Evolutionary conservation across 495 filamentous ascomycete species (phyloP).

Genomic region (Daldinia bambusicola): DNA sequence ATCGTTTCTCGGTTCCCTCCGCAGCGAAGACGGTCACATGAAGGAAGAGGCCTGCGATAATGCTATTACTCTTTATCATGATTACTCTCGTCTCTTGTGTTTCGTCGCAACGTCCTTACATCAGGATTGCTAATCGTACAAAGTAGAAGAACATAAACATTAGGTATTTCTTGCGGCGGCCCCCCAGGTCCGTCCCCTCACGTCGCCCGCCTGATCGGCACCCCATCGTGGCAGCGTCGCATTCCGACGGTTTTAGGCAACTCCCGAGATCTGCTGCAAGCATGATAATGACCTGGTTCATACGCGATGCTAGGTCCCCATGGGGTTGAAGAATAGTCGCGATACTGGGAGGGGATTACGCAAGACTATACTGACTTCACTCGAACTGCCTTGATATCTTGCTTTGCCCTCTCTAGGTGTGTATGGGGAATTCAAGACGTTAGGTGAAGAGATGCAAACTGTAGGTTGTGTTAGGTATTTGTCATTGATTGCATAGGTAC

Average conservation of each 20-base stretch:
- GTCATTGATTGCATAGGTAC: background rate
- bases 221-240: slow-evolving; percentile 28
- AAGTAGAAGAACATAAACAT: background rate
- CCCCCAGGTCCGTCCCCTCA: slow-evolving; percentile 33
- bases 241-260: slow-evolving; percentile 39
- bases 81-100: slow-evolving; percentile 5
- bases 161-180: slow-evolving; percentile 20
- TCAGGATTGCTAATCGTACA: slow-evolving; percentile 28
- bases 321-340: slow-evolving; percentile 21
- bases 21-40: slow-evolving; percentile 12
- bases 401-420: background rate
- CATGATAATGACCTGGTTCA: slow-evolving; percentile 21
- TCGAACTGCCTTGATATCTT: background rate
- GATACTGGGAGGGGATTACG: slow-evolving; percentile 21
- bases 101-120: slow-evolving; percentile 10
- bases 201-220: slow-evolving; percentile 34
- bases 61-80: slow-evolving; percentile 21
- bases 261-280: slow-evolving; percentile 36
- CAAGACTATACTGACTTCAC: slow-evolving; percentile 28
- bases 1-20: background rate
- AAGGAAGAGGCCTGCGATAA: slow-evolving; percentile 20
- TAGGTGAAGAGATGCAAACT: background rate
- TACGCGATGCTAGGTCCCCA: slow-evolving; percentile 13
- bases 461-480: background rate
- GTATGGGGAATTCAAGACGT: background rate